Base-by-base conservation (phyloP, 495 filamentous ascomycete species). In the Apiosordaria backusii region DNA sequence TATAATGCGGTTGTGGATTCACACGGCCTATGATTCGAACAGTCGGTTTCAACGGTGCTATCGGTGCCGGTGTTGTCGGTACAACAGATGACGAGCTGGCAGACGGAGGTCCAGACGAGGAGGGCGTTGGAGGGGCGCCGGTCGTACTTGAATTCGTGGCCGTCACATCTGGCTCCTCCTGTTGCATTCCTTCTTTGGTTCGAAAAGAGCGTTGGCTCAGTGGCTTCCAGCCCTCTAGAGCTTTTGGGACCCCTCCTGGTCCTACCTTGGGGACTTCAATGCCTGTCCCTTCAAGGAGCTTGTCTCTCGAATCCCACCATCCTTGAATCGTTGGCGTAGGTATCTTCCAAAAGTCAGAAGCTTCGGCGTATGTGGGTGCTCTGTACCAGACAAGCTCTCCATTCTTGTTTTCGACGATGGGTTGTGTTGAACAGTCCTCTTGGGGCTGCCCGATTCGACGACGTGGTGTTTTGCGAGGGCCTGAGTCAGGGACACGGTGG, bases 301-400 rank as follows among this genome's bases (percentile, higher is more conserved):
- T 74, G 29, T 73, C 69, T 19, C 69, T 63, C n/a, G 62, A n/a
- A 18, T 73, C 73, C 71, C 73, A 75, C 71, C 73, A 75, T 4
- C 66, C 66, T 6, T 68, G 65, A 29, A 75, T 75, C 1, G 73
- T 75, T 7, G 71, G 71, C 0, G 35, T 60, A 0, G 71, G 73
- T 3, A 75, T 70, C 35, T 74, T 71, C 69, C 67, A 74, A 40
- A 65, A 74, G 18, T 67, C 40, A 4, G 65, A 66, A 1, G 73
- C 69, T 57, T 75, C 73, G 22, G 64, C 45, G 54, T 75, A 74
- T 15, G 71, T 75, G 1, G 71, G 71, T 50, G 71, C 65, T 24
- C 73, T 71, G 55, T 68, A 65, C 67, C 62, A 68, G 22, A 74
- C 60, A 25, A 59, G 25, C 23, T 64, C 52, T 54, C 73, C 71